A percentile compares a stretch with the other conserved stretches of the same genome.
phyloP scores from a whole-genome alignment of 2,329 filamentous ascomycete species.

The Colletotrichum spaethianum region DNA sequence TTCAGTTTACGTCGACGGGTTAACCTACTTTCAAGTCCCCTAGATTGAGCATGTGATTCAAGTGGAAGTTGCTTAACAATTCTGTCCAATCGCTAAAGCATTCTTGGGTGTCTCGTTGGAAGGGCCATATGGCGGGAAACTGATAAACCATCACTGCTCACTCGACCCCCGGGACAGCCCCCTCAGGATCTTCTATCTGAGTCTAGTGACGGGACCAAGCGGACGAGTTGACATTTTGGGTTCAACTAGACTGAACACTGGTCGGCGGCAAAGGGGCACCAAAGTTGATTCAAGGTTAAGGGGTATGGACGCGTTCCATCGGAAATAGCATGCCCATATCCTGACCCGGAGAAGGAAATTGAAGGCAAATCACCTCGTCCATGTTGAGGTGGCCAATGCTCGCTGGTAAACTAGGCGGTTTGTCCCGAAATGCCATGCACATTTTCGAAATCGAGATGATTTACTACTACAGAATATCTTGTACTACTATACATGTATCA shows the following conservation, averaged over 20 bases:
- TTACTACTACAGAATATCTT: too few relatives aligned
- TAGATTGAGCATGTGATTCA: neutral
- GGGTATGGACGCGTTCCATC: neutral
- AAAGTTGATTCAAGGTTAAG: too few relatives aligned
- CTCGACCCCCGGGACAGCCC: slow-evolving; percentile 65
- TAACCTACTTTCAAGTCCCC: neutral
- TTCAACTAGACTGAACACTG: neutral
- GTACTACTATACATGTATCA: neutral
- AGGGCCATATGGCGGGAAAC: too few relatives aligned
- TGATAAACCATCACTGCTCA: slow-evolving; percentile 57
- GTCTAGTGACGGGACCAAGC: slow-evolving; percentile 64
- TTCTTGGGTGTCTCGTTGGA: too few relatives aligned
- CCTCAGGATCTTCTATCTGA: slow-evolving; percentile 65
- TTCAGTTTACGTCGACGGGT: neutral
- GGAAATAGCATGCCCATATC: neutral
- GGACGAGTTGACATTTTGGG: slow-evolving; percentile 35
- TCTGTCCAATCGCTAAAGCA: too few relatives aligned
- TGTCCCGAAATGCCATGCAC: too few relatives aligned
- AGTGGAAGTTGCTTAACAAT: neutral
- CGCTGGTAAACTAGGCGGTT: neutral
- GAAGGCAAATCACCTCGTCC: neutral
- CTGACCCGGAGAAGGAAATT: neutral
- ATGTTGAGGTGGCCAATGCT: neutral
- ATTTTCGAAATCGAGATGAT: too few relatives aligned
- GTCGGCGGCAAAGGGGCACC: neutral